Conservation (phyloP, 768 basidiomycete genomes). For the Tulasnella sp. region DNA sequence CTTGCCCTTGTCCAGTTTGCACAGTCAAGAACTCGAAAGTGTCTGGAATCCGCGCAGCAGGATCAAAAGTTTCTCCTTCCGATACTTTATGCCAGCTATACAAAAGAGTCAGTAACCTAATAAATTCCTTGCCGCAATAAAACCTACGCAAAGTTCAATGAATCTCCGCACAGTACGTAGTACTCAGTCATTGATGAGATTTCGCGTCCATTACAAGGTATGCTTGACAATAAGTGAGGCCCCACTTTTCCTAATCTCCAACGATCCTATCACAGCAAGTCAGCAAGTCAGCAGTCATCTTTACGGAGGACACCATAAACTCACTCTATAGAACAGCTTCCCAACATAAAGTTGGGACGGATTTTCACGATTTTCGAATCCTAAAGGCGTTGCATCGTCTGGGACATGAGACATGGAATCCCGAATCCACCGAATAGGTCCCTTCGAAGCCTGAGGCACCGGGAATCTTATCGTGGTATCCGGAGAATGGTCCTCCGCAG, state of each 20-base stretch:
- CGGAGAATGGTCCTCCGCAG: background rate
- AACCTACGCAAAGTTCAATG: constrained; percentile 9
- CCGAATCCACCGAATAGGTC: constrained; percentile 5
- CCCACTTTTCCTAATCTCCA: background rate
- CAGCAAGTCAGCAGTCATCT: background rate
- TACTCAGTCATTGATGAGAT: background rate
- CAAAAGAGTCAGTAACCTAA: no score
- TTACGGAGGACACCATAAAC: background rate
- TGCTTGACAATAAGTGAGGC: background rate
- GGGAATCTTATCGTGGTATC: background rate
- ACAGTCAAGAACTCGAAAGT: background rate
- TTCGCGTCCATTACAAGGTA: background rate
- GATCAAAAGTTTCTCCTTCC: background rate
- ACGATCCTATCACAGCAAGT: background rate
- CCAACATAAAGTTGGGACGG: constrained; percentile 9
- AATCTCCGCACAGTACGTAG: constrained; percentile 7
- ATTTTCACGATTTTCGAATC: constrained; percentile 2
- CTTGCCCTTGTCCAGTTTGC: background rate
- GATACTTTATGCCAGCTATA: background rate
- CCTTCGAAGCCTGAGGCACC: background rate
- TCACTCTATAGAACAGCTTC: constrained; percentile 1
- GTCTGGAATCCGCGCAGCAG: constrained; percentile 2
- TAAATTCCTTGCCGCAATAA: background rate
- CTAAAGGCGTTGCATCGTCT: constrained; percentile 1
- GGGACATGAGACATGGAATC: background rate